Conservation (phyloP, 257 asterid genomes). For the Petunia axillaris region DNA sequence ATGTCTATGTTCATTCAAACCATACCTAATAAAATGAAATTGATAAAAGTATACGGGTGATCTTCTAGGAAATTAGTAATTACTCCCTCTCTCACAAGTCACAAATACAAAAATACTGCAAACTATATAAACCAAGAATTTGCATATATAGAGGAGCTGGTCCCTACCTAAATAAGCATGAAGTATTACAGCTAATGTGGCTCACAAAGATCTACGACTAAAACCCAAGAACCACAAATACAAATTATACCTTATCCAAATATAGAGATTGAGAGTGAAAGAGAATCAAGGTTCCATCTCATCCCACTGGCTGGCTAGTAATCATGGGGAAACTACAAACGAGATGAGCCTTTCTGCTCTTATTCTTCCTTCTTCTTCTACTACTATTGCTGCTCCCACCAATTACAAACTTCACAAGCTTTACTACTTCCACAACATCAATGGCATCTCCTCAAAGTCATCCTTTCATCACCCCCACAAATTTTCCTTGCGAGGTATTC, state of each 20-base stretch:
- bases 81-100: background rate
- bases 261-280: conserved; percentile 8
- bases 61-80: background rate
- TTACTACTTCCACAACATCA: background rate
- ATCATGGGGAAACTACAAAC: conserved; percentile 24
- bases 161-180: background rate
- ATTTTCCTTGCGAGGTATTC: conserved; percentile 24
- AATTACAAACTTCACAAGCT: background rate
- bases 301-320: background rate
- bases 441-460: background rate
- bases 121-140: background rate
- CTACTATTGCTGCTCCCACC: background rate
- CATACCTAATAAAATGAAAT: no score
- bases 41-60: no score
- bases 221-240: conserved; percentile 13
- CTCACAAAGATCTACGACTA: background rate
- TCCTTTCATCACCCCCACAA: conserved; percentile 24
- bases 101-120: background rate
- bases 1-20: no score
- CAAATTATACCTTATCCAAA: conserved; percentile 19
- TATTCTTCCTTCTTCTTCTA: conserved; percentile 1
- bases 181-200: background rate
- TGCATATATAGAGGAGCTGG: background rate
- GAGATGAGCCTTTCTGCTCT: conserved; percentile 16
- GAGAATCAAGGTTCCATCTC: conserved; percentile 17